Evolutionary conservation across 148 eudicot genomes (phyloP), one percentile per base, ranked within the genome.

Genomic region (Salicornia ramosissima): DNA sequence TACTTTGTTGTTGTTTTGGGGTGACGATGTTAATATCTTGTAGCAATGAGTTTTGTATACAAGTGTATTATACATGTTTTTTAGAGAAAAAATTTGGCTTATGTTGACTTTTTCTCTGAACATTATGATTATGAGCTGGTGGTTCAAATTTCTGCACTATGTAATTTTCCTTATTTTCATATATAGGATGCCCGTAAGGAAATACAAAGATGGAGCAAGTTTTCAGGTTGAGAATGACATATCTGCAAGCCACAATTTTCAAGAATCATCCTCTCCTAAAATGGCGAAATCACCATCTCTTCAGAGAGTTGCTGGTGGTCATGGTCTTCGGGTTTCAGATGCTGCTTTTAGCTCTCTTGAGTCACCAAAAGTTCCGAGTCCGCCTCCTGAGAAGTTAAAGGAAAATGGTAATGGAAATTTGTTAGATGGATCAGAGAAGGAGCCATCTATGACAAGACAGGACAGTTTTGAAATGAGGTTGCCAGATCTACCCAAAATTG

Each of bases 401-500:
- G 97, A 88, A 78, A 94, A 94, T 78, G 98, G 90, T 68, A 90
- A 94, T 75, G 98, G 90, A 33, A 65, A 69, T 51, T 71, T 88
- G 46, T 51, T 84, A 64, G 88, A 84, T 64, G 76, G 25, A 26
- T 69, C 75, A 34, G 88, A 84, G 47, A 94, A 90, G 78, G 92
- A 90, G 70, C 97, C 98, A 57, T 82, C 92, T 55, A 87, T 94
- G 68, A 82, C 80, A 69, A 87, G 96, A 68, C 98, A 94, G 75
- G 98, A 94, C 76, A 94, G 98, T 76, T 94, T 94, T 78, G 98
- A 94, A 76, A 90, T 80, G 95, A 85, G 82, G 69, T 79, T 94
- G 50, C 98, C 98, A 1, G 97, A 88, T 39, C 74, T 94, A 71
- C 98, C 98, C 51, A 90, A 87, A 79, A 84, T 94, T 79, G 97